Percentiles rank a stretch among this genome's conserved stretches.
These are phyloP conservation scores for Pistacia vera DNA, from an alignment of 345 rosid genomes.

Conservation along the genomic window DNA sequence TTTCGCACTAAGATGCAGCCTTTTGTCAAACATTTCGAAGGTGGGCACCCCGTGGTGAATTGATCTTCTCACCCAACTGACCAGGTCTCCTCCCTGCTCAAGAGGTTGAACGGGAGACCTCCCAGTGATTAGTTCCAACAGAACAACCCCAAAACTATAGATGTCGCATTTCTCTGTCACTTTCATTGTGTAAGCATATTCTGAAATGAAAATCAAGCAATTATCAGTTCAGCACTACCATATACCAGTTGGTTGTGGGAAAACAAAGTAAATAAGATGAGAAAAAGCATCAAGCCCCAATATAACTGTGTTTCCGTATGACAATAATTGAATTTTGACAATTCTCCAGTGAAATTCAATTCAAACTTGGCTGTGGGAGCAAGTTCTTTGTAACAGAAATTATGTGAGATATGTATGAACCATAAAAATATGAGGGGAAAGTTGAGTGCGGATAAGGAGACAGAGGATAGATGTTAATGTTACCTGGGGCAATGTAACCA, in stretches of 20 bases:
- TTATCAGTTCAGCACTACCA: background rate
- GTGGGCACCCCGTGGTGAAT: conserved; percentile 46
- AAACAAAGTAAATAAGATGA: background rate
- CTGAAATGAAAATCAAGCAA: conserved; percentile 31
- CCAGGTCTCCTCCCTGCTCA: conserved; percentile 86
- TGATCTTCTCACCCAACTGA: conserved; percentile 70
- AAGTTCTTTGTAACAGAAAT: background rate
- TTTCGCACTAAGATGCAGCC: conserved; percentile 46
- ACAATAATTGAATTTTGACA: background rate
- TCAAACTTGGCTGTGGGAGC: background rate
- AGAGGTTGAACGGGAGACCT: conserved; percentile 76
- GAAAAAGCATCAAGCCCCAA: background rate
- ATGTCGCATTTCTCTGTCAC: conserved; percentile 86
- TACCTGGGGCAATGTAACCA: conserved; percentile 93
- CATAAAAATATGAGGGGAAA: background rate
- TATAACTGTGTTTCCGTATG: background rate
- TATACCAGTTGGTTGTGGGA: background rate
- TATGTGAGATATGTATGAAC: background rate
- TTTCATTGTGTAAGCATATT: conserved; percentile 92
- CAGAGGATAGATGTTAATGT: background rate
- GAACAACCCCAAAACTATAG: conserved; percentile 86
- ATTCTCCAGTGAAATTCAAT: background rate
- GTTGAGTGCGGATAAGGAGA: background rate
- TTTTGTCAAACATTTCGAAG: conserved; percentile 51
- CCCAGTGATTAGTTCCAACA: conserved; percentile 67